phyloP scores from a whole-genome alignment of 169 alveolate species.

The Eimeria maxima region DNA sequence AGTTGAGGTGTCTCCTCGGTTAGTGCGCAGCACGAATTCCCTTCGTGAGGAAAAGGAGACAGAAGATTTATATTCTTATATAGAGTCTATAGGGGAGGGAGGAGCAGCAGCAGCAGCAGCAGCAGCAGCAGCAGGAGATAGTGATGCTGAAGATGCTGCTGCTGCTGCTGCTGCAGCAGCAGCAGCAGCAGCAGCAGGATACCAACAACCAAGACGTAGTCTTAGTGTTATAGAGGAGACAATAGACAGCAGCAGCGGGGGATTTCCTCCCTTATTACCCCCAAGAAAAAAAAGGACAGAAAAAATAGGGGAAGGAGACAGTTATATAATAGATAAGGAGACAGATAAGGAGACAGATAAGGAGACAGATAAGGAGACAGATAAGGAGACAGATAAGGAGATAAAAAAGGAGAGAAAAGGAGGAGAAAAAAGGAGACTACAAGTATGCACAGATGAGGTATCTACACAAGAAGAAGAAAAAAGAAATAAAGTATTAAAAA shows the following conservation, averaged over 20 bases:
- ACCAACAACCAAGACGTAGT: neutral
- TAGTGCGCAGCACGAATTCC: constrained; percentile 4
- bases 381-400: too few species aligned
- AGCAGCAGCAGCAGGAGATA: neutral
- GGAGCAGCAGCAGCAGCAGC: neutral
- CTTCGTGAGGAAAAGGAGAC: constrained; percentile 15
- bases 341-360: too few species aligned
- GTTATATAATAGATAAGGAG: too few species aligned
- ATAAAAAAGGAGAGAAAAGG: too few species aligned
- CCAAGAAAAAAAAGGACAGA: too few species aligned
- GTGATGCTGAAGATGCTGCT: too few species aligned
- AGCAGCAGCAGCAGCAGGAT: constrained; percentile 22
- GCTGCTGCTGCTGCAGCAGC: neutral
- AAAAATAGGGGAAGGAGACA: neutral
- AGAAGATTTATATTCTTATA: neutral
- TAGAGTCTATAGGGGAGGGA: too few species aligned
- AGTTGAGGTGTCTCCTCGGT: neutral
- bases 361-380: too few species aligned
- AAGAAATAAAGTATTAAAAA: neutral
- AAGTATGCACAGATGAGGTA: neutral
- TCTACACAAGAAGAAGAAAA: neutral
- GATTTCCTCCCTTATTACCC: too few species aligned
- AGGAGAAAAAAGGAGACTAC: neutral
- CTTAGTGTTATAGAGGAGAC: constrained; percentile 1
- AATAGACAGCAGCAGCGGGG: neutral